Evolutionary conservation across 805 yeast genomes (phyloP).

Genomic region (Pichia phayaonensis): DNA sequence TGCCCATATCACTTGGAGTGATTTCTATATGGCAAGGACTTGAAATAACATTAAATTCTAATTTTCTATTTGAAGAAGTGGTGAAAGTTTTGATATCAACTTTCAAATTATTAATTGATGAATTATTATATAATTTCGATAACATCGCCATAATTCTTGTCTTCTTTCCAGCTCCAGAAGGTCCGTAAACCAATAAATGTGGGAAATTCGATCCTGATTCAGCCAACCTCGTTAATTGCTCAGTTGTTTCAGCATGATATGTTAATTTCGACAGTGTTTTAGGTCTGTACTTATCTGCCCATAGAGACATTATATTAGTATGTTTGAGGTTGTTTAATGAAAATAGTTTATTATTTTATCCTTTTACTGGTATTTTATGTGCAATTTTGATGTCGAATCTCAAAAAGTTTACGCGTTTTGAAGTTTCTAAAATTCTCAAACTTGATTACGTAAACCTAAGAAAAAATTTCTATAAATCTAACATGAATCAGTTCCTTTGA

Average conservation of each 20-base stretch:
- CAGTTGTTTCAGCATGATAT: conserved; percentile 60
- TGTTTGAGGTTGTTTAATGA: background rate
- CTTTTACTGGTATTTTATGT: background rate
- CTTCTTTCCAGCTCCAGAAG: conserved; percentile 95
- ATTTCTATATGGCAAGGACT: conserved; percentile 88
- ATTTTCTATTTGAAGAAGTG: conserved; percentile 62
- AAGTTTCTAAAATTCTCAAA: too few species aligned
- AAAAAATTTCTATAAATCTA: too few species aligned
- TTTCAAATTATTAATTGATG: conserved; percentile 66
- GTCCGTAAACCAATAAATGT: conserved; percentile 87
- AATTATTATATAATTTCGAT: conserved; percentile 72
- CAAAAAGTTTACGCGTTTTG: background rate
- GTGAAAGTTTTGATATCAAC: conserved; percentile 84
- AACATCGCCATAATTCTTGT: conserved; percentile 81
- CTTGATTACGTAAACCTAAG: background rate
- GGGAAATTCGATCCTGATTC: conserved; percentile 76
- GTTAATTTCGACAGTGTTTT: conserved; percentile 52
- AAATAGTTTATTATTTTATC: background rate
- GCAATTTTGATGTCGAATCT: background rate
- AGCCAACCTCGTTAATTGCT: conserved; percentile 42
- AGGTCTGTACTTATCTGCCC: conserved; percentile 96
- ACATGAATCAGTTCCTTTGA: too few species aligned
- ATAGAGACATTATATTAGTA: conserved; percentile 62
- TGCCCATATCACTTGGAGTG: conserved; percentile 96
- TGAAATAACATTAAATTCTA: conserved; percentile 90